These are phyloP conservation scores for Botryotinia globosa DNA, from an alignment of 2,329 filamentous ascomycete genomes.

Conservation along the genomic window DNA sequence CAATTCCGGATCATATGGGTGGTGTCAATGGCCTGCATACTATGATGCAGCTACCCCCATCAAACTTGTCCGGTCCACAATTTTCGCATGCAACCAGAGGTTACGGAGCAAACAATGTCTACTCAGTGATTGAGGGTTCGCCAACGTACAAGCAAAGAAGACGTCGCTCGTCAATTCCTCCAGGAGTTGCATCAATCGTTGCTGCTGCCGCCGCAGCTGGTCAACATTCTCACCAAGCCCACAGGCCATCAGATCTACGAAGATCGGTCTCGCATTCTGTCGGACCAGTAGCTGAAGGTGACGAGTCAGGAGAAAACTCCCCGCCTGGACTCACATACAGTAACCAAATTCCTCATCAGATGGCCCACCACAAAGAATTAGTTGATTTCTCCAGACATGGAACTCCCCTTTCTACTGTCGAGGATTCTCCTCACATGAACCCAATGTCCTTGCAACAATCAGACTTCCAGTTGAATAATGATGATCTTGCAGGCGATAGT, in stretches of 20 bases:
- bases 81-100: constrained; percentile 68
- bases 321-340: constrained; percentile 73
- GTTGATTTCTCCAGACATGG: constrained; percentile 83
- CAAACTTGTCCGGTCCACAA: constrained; percentile 76
- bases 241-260: constrained; percentile 85
- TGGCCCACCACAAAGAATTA: constrained; percentile 73
- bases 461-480: constrained; percentile 63
- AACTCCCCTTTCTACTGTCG: constrained; percentile 82
- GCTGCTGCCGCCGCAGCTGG: constrained; percentile 55
- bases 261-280: constrained; percentile 88
- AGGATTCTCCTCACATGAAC: constrained; percentile 76
- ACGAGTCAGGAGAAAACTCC: constrained; percentile 76
- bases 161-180: constrained; percentile 87
- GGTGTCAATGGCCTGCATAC: constrained; percentile 75
- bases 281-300: constrained; percentile 74
- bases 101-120: constrained; percentile 74
- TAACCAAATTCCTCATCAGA: constrained; percentile 62
- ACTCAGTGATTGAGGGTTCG: constrained; percentile 95
- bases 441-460: constrained; percentile 67
- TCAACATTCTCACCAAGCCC: constrained; percentile 53
- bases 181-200: constrained; percentile 67
- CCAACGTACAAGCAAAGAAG: constrained; percentile 98
- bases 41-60: constrained; percentile 86
- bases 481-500: constrained; percentile 58
- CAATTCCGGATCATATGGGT: constrained; percentile 80